Percentiles rank a stretch among this genome's conserved stretches.
Evolutionary conservation across 164 flowering plant species (phyloP).

Genomic region (Piper longum): DNA sequence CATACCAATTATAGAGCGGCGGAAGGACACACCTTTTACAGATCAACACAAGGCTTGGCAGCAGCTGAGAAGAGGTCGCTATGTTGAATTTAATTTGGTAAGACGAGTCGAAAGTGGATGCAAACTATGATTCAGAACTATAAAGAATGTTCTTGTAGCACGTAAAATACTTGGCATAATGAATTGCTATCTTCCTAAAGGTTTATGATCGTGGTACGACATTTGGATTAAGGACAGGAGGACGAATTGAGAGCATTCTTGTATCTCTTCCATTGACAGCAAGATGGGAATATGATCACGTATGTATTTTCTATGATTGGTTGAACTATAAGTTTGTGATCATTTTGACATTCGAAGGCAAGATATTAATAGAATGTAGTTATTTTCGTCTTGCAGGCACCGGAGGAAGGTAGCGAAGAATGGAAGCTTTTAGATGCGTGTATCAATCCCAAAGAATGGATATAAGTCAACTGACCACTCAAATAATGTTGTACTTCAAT

Average conservation of each 20-base stretch:
- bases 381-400: slow-evolving; percentile 41
- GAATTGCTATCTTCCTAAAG: slow-evolving; percentile 17
- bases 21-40: slow-evolving; percentile 71
- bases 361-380: not conserved
- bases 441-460: slow-evolving; percentile 94
- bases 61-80: slow-evolving; percentile 86
- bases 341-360: not conserved
- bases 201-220: slow-evolving; percentile 99
- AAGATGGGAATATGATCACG: slow-evolving; percentile 97
- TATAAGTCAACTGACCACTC: slow-evolving; percentile 16
- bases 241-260: slow-evolving; percentile 91
- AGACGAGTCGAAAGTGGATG: not conserved
- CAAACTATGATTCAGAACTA: not conserved
- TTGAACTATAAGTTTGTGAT: not conserved
- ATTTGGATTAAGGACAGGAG: slow-evolving; percentile 95
- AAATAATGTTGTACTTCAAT: not conserved
- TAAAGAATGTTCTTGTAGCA: not conserved
- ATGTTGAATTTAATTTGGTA: slow-evolving; percentile 98
- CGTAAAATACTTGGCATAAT: not conserved
- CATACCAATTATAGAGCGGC: slow-evolving; percentile 62
- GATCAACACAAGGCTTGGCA: slow-evolving; percentile 78
- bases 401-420: slow-evolving; percentile 91
- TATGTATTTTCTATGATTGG: slow-evolving; percentile 19
- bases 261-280: slow-evolving; percentile 92
- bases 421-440: slow-evolving; percentile 97